Evolutionary conservation across 2,329 filamentous ascomycete genomes (phyloP).

Genomic region (Colletotrichum zoysiae): DNA sequence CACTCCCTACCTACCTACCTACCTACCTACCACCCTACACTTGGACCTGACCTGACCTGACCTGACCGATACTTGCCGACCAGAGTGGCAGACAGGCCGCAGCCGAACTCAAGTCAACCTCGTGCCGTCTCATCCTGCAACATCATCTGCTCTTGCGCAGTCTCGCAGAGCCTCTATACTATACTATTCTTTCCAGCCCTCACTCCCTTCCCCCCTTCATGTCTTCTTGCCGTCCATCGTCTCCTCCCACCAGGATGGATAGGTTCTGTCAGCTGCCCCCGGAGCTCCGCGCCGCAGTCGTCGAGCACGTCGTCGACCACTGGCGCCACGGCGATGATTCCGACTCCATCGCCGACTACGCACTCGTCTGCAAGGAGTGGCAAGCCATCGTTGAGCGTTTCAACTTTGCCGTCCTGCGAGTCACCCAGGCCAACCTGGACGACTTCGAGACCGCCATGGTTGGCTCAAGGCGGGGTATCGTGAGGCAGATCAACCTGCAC

Average conservation of each 20-base stretch:
- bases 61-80: conserved; percentile 41
- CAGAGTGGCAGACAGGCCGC: conserved; percentile 30
- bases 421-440: conserved; percentile 41
- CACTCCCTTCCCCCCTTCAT: conserved; percentile 9
- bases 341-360: conserved; percentile 43
- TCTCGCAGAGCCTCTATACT: conserved; percentile 2
- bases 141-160: conserved; percentile 25
- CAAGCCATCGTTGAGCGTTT: conserved; percentile 45
- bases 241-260: conserved; percentile 32
- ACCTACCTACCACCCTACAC: conserved; percentile 8
- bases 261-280: conserved; percentile 33
- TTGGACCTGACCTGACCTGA: conserved; percentile 40
- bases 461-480: conserved; percentile 42
- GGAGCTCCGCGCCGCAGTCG: conserved; percentile 41
- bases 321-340: conserved; percentile 42
- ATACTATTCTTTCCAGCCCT: not conserved
- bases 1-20: too few relatives aligned
- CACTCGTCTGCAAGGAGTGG: conserved; percentile 47
- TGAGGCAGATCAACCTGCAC: conserved; percentile 44
- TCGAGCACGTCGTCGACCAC: conserved; percentile 39
- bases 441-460: conserved; percentile 44
- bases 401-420: conserved; percentile 44
- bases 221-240: conserved; percentile 25
- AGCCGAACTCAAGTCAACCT: conserved; percentile 39
- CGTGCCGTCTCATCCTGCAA: conserved; percentile 40